Evolutionary conservation across 176 grass and related monocot genomes (phyloP).

Genomic region (Zizania latifolia): DNA sequence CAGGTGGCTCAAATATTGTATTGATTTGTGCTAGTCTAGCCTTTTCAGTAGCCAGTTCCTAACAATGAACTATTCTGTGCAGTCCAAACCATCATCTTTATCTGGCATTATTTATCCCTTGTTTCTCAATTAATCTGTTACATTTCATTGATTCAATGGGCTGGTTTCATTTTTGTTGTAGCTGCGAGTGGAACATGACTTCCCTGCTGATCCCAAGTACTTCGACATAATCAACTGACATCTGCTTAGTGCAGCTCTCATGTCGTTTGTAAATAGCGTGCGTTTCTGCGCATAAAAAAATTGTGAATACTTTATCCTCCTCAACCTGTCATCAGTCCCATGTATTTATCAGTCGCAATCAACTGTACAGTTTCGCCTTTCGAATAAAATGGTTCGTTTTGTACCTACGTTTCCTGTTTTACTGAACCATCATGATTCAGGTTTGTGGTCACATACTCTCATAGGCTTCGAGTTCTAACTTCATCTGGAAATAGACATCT

Average conservation of each 20-base stretch:
- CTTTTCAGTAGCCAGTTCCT: not conserved
- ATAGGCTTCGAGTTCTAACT: no score
- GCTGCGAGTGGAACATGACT: slow-evolving; percentile 82
- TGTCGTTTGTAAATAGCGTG: slow-evolving; percentile 19
- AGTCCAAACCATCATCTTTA: not conserved
- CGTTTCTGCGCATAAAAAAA: not conserved
- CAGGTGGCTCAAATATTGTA: no score
- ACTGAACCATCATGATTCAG: no score
- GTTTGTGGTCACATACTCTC: no score
- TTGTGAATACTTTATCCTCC: slow-evolving; percentile 57
- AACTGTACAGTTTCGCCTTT: slow-evolving; percentile 66
- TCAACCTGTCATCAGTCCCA: slow-evolving; percentile 25
- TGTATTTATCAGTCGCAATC: no score
- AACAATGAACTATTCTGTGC: not conserved
- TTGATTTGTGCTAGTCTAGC: no score
- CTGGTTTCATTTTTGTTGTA: slow-evolving; percentile 24
- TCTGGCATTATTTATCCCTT: not conserved
- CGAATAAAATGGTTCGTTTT: slow-evolving; percentile 43
- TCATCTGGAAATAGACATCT: no score
- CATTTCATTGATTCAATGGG: not conserved
- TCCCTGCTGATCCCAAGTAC: slow-evolving; percentile 95
- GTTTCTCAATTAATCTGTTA: not conserved
- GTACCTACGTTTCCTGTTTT: no score
- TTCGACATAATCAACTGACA: slow-evolving; percentile 90
- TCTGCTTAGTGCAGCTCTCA: not conserved